Evolutionary conservation across 1,284 basidiomycete species (phyloP), one percentile per base, ranked within the genome.

Genomic region (Vanrija humicola): DNA sequence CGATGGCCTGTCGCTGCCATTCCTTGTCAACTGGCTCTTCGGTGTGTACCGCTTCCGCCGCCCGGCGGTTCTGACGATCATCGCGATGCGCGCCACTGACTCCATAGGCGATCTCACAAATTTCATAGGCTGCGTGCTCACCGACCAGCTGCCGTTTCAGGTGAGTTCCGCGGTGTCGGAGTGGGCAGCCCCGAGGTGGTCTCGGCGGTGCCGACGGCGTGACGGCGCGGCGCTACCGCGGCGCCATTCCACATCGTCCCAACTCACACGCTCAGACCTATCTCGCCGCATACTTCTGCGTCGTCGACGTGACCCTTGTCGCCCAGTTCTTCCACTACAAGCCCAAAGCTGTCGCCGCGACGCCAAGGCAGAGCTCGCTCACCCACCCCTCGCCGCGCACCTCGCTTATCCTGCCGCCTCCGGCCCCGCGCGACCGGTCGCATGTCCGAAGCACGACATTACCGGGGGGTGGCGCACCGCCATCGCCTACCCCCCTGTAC

Each of bases 131-230:
- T 95, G 93, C 74, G 75, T 96, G 58, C 80, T 97, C 50, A 96
- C 93, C 1, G 82, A 87, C 66, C 93, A 96, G 69, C 82, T 96
- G n/a, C 90, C 90, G 14, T 96, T 97, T 75, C 92, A 94, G 77
- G 90, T 89, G 70, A 66, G 82, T 70, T 52, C 43, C 40, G 29
- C 23, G 21, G 23, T 26, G 43, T 34, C 34, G 34, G 34, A 34
- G 34, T 34, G 34, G 34, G 12, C 12, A 14, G 14, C 34, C 12
- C 12, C 7, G 12, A 8, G 12, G 34, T 34, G 6, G 34, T 34
- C 34, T 34, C 34, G 34, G 34, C 34, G 34, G 12, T 34, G 34
- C 34, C 34, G 34, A 34, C 34, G 12, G 7, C 34, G 34, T 5
- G 14, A 34, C 34, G 34, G 7, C 34, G 34, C 34, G 34, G 34